These are phyloP conservation scores for Erodium trifolium DNA, from an alignment of 441 rosid species.

Conservation along the genomic window DNA sequence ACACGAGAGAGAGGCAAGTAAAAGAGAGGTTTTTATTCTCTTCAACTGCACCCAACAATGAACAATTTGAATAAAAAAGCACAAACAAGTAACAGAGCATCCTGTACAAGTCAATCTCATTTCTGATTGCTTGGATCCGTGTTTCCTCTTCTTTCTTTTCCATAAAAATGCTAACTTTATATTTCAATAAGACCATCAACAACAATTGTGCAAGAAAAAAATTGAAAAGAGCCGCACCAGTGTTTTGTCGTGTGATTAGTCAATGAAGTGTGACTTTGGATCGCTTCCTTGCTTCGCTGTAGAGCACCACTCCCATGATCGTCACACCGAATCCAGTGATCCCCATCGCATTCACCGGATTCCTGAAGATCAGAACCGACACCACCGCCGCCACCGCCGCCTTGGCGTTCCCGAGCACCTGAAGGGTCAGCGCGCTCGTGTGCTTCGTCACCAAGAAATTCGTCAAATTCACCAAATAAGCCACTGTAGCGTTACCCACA, in stretches of 20 bases:
- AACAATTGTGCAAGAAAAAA: slow-evolving; percentile 13
- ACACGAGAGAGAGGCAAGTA: slow-evolving; percentile 25
- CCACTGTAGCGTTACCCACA: slow-evolving; percentile 87
- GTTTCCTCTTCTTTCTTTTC: slow-evolving; percentile 26
- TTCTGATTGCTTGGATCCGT: slow-evolving; percentile 22
- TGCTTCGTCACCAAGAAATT: slow-evolving; percentile 95
- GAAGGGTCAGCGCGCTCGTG: slow-evolving; percentile 90
- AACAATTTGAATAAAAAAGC: slow-evolving; percentile 10
- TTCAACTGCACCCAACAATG: slow-evolving; percentile 24
- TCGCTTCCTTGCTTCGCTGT: slow-evolving; percentile 98
- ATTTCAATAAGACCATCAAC: slow-evolving; percentile 15
- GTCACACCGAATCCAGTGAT: slow-evolving; percentile 81
- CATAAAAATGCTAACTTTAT: slow-evolving; percentile 21
- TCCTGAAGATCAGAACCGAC: slow-evolving; percentile 82
- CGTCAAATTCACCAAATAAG: slow-evolving; percentile 85
- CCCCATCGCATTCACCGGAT: slow-evolving; percentile 93
- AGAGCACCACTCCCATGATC: slow-evolving; percentile 91
- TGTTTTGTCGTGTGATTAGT: slow-evolving; percentile 19
- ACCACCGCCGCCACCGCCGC: slow-evolving; percentile 93
- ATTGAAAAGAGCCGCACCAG: slow-evolving; percentile 28
- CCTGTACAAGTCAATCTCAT: slow-evolving; percentile 48
- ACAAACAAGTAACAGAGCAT: slow-evolving; percentile 22
- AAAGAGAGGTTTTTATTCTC: slow-evolving; percentile 37
- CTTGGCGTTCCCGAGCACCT: slow-evolving; percentile 92
- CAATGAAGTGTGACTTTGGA: slow-evolving; percentile 62